Base-by-base conservation (phyloP, 257 asterid genomes). In the Euphrasia confusa region DNA sequence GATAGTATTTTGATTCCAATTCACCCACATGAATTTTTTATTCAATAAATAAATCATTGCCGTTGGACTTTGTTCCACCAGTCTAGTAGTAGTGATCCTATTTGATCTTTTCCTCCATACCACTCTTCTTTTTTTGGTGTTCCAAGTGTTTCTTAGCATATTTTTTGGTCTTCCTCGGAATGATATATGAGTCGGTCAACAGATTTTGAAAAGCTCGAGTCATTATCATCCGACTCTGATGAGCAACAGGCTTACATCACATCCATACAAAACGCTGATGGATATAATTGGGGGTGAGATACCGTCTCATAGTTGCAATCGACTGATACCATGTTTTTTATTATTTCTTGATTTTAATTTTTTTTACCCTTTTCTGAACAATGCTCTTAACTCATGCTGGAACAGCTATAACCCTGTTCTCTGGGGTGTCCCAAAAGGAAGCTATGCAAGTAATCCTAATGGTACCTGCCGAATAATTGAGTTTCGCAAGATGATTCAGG, bases 371-470 rank as follows among this genome's bases (percentile, higher is more conserved):
- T 67, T 60, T 60, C 30, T 54, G 58, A 33, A 40, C 66, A 53
- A 49, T 45, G 40, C 55, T 14, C 6, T 49, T n/a, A 1, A 14
- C 18, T 49, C 21, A 14, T 71, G 65, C 66, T 53, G 75, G 70
- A 67, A 78, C 78, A 91, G 97, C 56, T 91, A 91, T 78, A 86
- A 91, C 56, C 98, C 98, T 72, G 90, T 88, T 68, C 84, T 91
- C 27, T 91, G 95, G 95, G 95, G 97, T 65, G 97, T 91, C 50
- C 98, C 98, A 15, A 88, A 91, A 79, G 98, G 98, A 78, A 88
- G 98, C 81, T 91, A 86, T 71, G 84, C 95, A 13, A 80, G 79
- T 73, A 76, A 86, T 67, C 89, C 98, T 63, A 82, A 83, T 74
- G 98, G 98, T 70, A 49, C 84, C 60, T 75, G 72, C 80, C 95